Conservation (phyloP, 2,329 filamentous ascomycete species). For the Trichoderma oligosporum region DNA sequence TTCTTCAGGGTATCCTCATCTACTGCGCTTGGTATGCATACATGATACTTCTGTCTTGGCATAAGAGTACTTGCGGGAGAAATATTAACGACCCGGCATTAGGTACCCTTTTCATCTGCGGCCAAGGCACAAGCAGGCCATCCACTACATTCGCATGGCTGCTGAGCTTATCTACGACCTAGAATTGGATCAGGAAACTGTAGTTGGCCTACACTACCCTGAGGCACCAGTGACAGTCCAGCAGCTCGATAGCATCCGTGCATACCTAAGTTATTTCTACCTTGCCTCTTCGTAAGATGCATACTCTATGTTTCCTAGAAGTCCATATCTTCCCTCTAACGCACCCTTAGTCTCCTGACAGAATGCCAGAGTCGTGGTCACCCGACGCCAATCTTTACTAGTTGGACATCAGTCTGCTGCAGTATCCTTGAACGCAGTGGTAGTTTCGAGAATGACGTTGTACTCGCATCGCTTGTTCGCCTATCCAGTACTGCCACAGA, state of each 20-base stretch:
- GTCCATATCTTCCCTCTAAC: not conserved
- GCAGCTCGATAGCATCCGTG: slow-evolving; percentile 43
- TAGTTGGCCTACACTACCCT: not conserved
- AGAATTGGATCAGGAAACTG: slow-evolving; percentile 43
- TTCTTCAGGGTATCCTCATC: slow-evolving; percentile 54
- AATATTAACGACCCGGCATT: not conserved
- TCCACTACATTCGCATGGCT: slow-evolving; percentile 51
- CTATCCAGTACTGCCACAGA: slow-evolving; percentile 41
- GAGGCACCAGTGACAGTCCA: slow-evolving; percentile 19
- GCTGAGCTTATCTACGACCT: slow-evolving; percentile 49
- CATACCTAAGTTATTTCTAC: slow-evolving; percentile 46
- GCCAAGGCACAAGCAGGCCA: slow-evolving; percentile 47
- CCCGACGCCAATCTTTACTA: slow-evolving; percentile 30
- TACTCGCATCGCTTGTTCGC: slow-evolving; percentile 43
- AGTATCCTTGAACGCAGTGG: slow-evolving; percentile 39
- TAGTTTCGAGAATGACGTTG: slow-evolving; percentile 38
- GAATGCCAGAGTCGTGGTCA: not conserved
- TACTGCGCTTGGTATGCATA: slow-evolving; percentile 53
- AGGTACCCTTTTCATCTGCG: slow-evolving; percentile 56
- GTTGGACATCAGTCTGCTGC: slow-evolving; percentile 45
- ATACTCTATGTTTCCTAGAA: not conserved
- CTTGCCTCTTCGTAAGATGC: slow-evolving; percentile 39
- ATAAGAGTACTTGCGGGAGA: not conserved
- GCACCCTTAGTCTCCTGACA: slow-evolving; percentile 30
- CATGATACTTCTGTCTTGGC: no score